Conservation (phyloP, 257 asterid species). For the Lithospermum erythrorhizon region DNA sequence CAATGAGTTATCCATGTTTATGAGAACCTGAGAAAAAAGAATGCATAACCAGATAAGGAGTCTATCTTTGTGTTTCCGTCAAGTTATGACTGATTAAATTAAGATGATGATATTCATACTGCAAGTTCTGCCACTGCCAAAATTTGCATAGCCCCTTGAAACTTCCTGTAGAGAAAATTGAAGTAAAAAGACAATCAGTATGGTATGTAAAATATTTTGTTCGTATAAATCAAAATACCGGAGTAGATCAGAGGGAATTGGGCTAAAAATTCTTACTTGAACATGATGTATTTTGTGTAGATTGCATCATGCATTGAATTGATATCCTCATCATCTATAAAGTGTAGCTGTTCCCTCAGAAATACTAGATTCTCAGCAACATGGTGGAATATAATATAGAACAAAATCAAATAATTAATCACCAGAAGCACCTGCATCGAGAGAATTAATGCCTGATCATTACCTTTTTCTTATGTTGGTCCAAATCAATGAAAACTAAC, state of each 20-base stretch:
- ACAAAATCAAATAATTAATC: slow-evolving; percentile 39
- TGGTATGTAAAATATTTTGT: background rate
- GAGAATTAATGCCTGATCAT: no score
- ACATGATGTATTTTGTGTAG: slow-evolving; percentile 62
- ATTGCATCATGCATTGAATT: slow-evolving; percentile 67
- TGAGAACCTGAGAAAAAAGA: slow-evolving; percentile 36
- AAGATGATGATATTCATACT: slow-evolving; percentile 25
- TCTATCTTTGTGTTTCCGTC: background rate
- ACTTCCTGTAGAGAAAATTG: slow-evolving; percentile 41
- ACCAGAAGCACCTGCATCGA: slow-evolving; percentile 40
- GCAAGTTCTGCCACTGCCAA: slow-evolving; percentile 74
- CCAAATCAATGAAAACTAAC: no score
- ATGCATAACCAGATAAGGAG: slow-evolving; percentile 6
- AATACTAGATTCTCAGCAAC: slow-evolving; percentile 47
- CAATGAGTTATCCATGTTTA: slow-evolving; percentile 45
- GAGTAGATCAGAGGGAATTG: background rate
- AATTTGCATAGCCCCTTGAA: slow-evolving; percentile 78
- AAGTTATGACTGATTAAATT: background rate
- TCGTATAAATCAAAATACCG: background rate
- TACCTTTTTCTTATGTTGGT: no score
- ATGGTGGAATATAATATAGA: slow-evolving; percentile 57
- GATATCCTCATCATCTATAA: slow-evolving; percentile 56
- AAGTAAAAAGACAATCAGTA: background rate
- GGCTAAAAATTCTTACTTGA: slow-evolving; percentile 41
- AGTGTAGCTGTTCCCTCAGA: slow-evolving; percentile 57